phyloP scores from a whole-genome alignment of 2,329 filamentous ascomycete genomes.

The Fragosphaeria purpurea region DNA sequence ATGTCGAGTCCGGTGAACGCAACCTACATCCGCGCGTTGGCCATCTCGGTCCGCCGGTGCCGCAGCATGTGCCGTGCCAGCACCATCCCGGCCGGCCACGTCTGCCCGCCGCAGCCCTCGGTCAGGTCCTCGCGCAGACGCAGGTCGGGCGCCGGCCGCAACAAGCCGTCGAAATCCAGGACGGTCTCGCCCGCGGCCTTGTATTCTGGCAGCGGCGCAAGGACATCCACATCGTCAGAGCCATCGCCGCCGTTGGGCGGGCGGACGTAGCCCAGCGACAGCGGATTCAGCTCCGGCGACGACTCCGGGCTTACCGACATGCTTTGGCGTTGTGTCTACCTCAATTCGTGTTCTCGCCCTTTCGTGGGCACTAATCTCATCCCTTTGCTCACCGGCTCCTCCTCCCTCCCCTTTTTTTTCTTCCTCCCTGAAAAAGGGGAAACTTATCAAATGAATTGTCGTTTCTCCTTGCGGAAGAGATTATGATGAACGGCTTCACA shows the following conservation, averaged over 20 bases:
- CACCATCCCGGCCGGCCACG: constrained; percentile 91
- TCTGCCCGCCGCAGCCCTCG: constrained; percentile 82
- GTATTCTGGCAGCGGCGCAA: constrained; percentile 50
- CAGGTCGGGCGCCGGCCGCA: constrained; percentile 54
- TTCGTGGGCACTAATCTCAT: too few species aligned
- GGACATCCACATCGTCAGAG: constrained; percentile 26
- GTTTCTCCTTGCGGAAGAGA: too few species aligned
- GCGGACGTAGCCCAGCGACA: constrained; percentile 26
- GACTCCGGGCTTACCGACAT: constrained; percentile 19
- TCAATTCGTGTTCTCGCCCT: too few species aligned
- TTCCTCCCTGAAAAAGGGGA: too few species aligned
- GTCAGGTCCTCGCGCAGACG: constrained; percentile 75
- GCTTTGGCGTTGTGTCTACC: not conserved
- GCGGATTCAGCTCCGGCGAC: constrained; percentile 40
- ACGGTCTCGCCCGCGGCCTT: constrained; percentile 43
- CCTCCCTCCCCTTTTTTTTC: too few species aligned
- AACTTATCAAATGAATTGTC: too few species aligned
- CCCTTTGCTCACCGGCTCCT: too few species aligned
- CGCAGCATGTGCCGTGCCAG: constrained; percentile 78
- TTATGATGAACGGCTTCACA: too few species aligned
- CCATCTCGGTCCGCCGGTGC: constrained; percentile 54
- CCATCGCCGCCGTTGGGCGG: constrained; percentile 13
- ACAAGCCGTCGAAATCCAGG: constrained; percentile 57
- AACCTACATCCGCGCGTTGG: constrained; percentile 61
- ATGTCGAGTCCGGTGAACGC: too few species aligned